Base-by-base conservation (phyloP, 106 monocot genomes). In the Dendrobium catenatum region DNA sequence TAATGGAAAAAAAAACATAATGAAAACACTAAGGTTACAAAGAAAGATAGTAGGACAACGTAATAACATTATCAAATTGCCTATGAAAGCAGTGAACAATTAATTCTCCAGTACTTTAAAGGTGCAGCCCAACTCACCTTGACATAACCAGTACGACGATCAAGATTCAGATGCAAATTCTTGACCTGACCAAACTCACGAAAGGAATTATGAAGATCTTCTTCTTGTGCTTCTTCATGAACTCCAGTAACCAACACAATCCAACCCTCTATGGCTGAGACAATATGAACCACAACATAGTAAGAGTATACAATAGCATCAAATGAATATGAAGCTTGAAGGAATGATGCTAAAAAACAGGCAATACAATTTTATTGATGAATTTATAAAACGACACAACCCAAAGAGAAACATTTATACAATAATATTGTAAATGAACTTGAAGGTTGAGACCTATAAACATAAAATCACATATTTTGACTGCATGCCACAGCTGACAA, bases 221-320 rank as follows among this genome's bases (percentile, higher is more conserved):
- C 98, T 86, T 99, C 98, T 75, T 95, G 98, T 29, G 98, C 95
- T 55, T 99, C 98, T 79, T 99, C 98, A 86, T 99, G 93, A 49
- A 95, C 89, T 85, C 98, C 98, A 79, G 95, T 99, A 44, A 90
- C 98, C 29, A 99, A 43, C 6, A 95, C 70, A 67, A 99, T 99
- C 94, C 95, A 99, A 44, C 98, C 98, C 77, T 99, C 95, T 43
- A 99, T 89, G 4, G 98, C 96, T 96, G 83, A 22, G 15, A 17
- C 1, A 24, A 49, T 76, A 49, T 17, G 5, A 46, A 19, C 29
- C 2, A 78, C 2, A 56, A 16, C 16, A 73, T 0, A 41, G 15
- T 18, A 40, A 40, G 16, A 18, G 41, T 42, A 73, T 10, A 68
- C 26, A 68, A 68, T 64, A 27, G 6, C 67, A 68, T 68, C 7